A percentile compares a stretch with the other conserved stretches of the same genome.
Conservation (phyloP, 371 early-diverging fungal genomes). For the Actinomucor elegans region DNA sequence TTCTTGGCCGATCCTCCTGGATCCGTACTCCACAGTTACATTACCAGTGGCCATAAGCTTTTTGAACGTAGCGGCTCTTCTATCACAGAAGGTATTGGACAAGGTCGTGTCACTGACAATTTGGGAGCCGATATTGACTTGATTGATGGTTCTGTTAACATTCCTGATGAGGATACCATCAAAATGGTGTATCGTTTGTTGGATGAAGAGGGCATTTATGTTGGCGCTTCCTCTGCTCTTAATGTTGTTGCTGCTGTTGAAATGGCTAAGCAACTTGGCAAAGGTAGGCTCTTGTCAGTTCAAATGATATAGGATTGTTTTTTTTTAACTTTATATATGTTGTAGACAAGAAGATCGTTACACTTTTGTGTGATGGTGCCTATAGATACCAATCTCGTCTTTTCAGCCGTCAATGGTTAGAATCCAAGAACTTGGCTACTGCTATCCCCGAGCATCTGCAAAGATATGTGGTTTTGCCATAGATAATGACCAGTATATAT, state of each 20-base stretch:
- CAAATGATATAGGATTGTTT: neutral
- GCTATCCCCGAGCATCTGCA: conserved; percentile 85
- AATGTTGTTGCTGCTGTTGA: conserved; percentile 93
- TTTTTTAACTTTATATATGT: neutral
- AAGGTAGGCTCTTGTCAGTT: no score
- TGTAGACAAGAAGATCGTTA: conserved; percentile 71
- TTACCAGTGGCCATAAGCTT: conserved; percentile 71
- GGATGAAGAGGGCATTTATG: conserved; percentile 92
- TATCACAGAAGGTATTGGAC: conserved; percentile 92
- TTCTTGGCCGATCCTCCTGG: conserved; percentile 96
- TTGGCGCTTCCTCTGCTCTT: conserved; percentile 91
- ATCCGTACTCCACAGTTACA: conserved; percentile 80
- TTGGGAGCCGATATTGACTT: conserved; percentile 74
- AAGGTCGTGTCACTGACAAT: conserved; percentile 93
- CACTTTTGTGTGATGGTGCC: conserved; percentile 91
- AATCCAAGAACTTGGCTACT: conserved; percentile 73
- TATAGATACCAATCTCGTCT: conserved; percentile 90
- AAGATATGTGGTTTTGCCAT: conserved; percentile 76
- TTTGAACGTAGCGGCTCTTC: conserved; percentile 74
- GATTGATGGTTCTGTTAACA: conserved; percentile 80
- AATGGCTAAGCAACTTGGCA: conserved; percentile 85
- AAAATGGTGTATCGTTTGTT: conserved; percentile 83
- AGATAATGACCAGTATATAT: neutral
- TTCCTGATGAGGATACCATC: conserved; percentile 84
- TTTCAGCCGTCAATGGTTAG: conserved; percentile 84